Evolutionary conservation across 306 rosid species (phyloP), one percentile per base, ranked within the genome.

Genomic region (Cucumis hystrix): DNA sequence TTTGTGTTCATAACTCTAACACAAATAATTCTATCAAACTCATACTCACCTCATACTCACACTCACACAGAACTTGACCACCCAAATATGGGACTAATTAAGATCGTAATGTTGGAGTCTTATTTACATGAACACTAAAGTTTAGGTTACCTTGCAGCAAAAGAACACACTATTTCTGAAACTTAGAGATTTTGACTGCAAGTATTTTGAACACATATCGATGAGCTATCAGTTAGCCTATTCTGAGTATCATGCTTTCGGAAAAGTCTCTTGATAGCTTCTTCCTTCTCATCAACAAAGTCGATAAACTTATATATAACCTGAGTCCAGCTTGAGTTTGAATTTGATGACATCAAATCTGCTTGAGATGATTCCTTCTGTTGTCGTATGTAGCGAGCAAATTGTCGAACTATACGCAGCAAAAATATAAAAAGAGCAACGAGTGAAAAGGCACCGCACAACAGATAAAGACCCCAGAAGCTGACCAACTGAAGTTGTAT

Each of bases 391-490:
- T 87, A 89, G 45, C 82, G 87, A 6, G 75, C 79, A 49, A 86
- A 95, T 81, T 87, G 97, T 64, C 79, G 21, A 80, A 90, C 84
- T 69, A 73, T 86, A 77, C 81, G 87, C 21, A 92, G 83, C 80
- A 95, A 79, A 79, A 82, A 92, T 59, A 90, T 1, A 16, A 89
- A 6, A 45, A 95, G 77, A 8, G 97, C 89, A 6, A 74, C 71
- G 0, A 89, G 66, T 59, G 82, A 82, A 73, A 85, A 73, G 58
- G 75, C 33, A 8, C 87, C 96, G 25, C 93, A 89, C 21, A 86
- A 68, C 39, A 95, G 86, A 82, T 86, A 92, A 11, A 95, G 87
- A 71, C 97, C 98, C 98, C 98, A 95, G 80, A 95, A 95, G 87
- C 98, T 92, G 21, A 75, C 62, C 87, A 95, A 60, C 64, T 78